Evolutionary conservation across 2,329 filamentous ascomycete genomes (phyloP), one percentile per base, ranked within the genome.

Genomic region (Diplodia mutila): DNA sequence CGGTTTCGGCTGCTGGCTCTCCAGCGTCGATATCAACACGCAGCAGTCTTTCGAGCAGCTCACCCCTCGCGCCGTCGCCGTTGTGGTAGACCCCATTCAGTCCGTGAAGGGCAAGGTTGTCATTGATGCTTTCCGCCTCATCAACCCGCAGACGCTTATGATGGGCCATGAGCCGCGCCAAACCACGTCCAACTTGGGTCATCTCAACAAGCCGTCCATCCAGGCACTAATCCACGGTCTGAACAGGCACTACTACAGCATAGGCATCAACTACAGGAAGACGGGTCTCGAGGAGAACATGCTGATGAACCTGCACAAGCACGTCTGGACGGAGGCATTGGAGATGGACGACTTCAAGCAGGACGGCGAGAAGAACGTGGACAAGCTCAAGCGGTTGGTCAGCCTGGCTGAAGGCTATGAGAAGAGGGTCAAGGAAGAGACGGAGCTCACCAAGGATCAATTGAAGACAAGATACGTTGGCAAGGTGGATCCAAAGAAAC

Each of bases 11-110:
- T 99, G 95, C 86, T 99, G 95, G 95, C 89, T 99, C 29, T 99
- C 95, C 1, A 96, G 92, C 21, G 95, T 99, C 78, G 95, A 99
- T 85, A 98, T 99, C 85, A 98, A 99, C 84, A 99, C 95, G 34
- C 95, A 99, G 79, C 95, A 99, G 82, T 97, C 94, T n/a, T 99
- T 99, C 81, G 95, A 99, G 83, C 95, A 98, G 82, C 89, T 99
- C 69, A 99, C 93, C 8, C 93, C 95, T 42, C 93, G 95, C 77
- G 94, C 95, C 72, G 95, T 99, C 71, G 95, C 95, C 73, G 95
- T 99, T 61, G 95, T 99, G 74, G 93, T 99, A 75, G 95, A 99
- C 76, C 95, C 95, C 51, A 98, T 99, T 76, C 95, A 99, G 82
- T 98, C 95, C 69, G 95, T 99, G 78, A 99, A 99, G 85, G 95